Evolutionary conservation across 192 early-diverging fungal genomes (phyloP).

Genomic region (Coemansia erecta): DNA sequence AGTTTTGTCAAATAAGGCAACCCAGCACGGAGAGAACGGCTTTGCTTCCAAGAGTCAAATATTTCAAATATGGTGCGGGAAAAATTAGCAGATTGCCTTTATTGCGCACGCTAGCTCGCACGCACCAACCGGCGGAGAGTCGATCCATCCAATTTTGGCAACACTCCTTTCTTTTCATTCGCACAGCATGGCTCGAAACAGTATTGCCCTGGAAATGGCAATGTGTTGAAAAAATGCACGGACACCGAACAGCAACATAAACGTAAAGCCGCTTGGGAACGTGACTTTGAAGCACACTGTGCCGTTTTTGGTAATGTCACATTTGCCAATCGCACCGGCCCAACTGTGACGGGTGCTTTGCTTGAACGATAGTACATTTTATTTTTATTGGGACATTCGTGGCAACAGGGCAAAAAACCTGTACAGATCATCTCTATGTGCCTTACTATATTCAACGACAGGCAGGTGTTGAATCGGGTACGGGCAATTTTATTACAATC

Average conservation of each 20-base stretch:
- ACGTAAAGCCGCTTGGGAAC: not conserved
- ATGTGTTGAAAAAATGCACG: too few species aligned
- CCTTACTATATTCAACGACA: too few species aligned
- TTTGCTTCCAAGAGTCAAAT: not conserved
- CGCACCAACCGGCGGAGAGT: conserved; percentile 2
- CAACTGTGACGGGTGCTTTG: too few species aligned
- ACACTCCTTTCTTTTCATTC: conserved; percentile 1
- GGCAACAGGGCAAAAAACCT: too few species aligned
- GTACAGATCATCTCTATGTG: too few species aligned
- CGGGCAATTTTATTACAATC: too few species aligned
- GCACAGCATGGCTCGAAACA: not conserved
- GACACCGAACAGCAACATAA: not conserved
- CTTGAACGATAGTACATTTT: too few species aligned
- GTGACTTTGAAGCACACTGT: conserved; percentile 7
- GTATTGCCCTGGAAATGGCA: not conserved
- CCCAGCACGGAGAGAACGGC: not conserved
- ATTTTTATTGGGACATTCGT: too few species aligned
- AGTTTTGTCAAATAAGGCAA: not conserved
- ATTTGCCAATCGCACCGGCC: too few species aligned
- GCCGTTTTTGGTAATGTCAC: not conserved
- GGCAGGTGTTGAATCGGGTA: too few species aligned
- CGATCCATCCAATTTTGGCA: not conserved
- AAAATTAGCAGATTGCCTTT: not conserved
- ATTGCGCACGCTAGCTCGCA: conserved; percentile 8
- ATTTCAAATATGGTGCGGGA: too few species aligned